These are phyloP conservation scores for Tulasnella sp. DNA, from an alignment of 768 basidiomycete species.

Conservation along the genomic window DNA sequence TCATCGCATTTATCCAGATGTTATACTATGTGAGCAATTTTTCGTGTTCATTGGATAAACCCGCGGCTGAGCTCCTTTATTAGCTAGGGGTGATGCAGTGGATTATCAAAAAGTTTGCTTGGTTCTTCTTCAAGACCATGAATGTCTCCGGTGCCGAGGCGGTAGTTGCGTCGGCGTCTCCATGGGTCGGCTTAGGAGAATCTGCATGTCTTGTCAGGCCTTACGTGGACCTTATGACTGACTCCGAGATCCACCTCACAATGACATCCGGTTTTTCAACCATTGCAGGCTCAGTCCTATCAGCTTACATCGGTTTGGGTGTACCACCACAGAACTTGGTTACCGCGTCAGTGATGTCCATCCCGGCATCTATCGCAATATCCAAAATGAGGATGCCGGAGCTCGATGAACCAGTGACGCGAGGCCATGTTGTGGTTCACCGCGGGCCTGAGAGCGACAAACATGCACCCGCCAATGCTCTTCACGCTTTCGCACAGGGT, in stretches of 20 bases:
- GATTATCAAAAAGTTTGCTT: slow-evolving; percentile 79
- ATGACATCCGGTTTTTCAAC: slow-evolving; percentile 93
- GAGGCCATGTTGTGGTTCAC: slow-evolving; percentile 66
- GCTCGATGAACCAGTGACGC: slow-evolving; percentile 71
- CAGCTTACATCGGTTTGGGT: slow-evolving; percentile 54
- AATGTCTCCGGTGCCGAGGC: slow-evolving; percentile 91
- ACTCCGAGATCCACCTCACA: slow-evolving; percentile 67
- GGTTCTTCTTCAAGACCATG: slow-evolving; percentile 88
- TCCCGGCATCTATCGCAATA: slow-evolving; percentile 87
- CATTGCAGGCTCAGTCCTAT: slow-evolving; percentile 80
- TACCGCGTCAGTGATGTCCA: slow-evolving; percentile 88
- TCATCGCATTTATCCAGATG: slow-evolving; percentile 88
- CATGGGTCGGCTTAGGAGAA: slow-evolving; percentile 89
- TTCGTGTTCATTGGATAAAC: no score
- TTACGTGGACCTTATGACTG: slow-evolving; percentile 74
- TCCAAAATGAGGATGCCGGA: slow-evolving; percentile 81
- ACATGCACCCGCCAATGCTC: slow-evolving; percentile 55
- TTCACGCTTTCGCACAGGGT: slow-evolving; percentile 72
- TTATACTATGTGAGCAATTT: slow-evolving; percentile 48
- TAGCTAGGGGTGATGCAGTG: slow-evolving; percentile 84
- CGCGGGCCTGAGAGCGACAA: slow-evolving; percentile 48
- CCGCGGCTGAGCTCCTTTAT: no score
- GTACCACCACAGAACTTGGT: slow-evolving; percentile 56
- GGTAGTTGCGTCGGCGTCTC: slow-evolving; percentile 81
- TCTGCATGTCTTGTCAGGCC: slow-evolving; percentile 75